phyloP scores from a whole-genome alignment of 2,329 filamentous ascomycete genomes.

The Sporothrix dimorphospora region DNA sequence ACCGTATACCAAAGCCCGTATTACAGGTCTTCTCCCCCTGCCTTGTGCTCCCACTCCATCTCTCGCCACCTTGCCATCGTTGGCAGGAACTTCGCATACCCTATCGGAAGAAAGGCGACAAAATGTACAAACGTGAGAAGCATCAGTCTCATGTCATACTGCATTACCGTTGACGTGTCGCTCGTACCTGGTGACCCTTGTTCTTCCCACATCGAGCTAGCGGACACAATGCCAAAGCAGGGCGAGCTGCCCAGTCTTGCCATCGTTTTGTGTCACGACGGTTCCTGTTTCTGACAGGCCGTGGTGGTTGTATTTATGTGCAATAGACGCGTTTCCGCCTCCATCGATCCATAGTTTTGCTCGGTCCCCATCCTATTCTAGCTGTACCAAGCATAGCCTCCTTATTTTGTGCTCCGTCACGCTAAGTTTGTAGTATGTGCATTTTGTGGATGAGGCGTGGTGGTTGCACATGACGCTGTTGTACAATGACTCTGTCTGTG shows the following conservation, averaged over 20 bases:
- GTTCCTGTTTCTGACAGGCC: neutral
- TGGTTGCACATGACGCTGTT: neutral
- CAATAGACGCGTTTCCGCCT: neutral
- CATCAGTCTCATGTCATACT: neutral
- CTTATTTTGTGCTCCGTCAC: neutral
- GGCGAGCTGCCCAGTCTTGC: neutral
- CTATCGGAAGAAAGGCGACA: neutral
- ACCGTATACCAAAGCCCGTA: neutral
- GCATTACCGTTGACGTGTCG: slow-evolving; percentile 10
- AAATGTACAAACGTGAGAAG: neutral
- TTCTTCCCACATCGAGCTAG: neutral
- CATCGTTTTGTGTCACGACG: neutral
- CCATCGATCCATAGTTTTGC: neutral
- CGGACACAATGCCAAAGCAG: neutral
- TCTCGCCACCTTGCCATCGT: neutral
- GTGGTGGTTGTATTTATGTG: neutral
- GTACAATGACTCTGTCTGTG: neutral
- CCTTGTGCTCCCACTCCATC: neutral
- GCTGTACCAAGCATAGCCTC: no score
- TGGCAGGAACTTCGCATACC: no score
- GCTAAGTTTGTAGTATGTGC: neutral
- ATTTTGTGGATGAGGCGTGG: neutral
- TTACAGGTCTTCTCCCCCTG: neutral
- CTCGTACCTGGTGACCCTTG: neutral
- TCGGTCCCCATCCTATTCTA: neutral